Base-by-base conservation (phyloP, 75 land plant genomes). In the Isoetes taiwanensis region DNA sequence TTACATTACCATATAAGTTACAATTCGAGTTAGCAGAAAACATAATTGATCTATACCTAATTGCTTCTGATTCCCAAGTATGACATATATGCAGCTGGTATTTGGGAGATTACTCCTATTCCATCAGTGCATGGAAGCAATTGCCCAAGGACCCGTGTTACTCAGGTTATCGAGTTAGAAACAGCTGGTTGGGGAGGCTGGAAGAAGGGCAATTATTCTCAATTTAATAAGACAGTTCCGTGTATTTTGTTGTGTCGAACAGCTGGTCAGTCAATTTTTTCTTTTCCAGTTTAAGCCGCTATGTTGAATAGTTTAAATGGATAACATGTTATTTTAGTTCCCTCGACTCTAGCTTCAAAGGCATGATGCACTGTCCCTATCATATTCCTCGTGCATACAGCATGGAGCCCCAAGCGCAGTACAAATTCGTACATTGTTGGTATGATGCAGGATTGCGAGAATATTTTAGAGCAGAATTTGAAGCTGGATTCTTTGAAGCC, bases 401-500 rank as follows among this genome's bases (percentile, higher is more conserved):
- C n/a, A n/a, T n/a, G n/a, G n/a, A n/a, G n/a, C n/a, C n/a, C n/a
- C n/a, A n/a, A n/a, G n/a, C n/a, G n/a, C n/a, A n/a, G n/a, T n/a
- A n/a, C 26, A 1, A 19, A 17, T 32, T 55, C 3, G 11, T 62
- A 2, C 16, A 52, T 27, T 28, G 14, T 53, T 34, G 14, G 24
- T 27, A 16, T 58, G 31, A 27, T n/a, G n/a, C n/a, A 90, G 97
- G 94, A 48, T 52, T 90, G 28, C 80, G 80, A 66, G 97, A 86
- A 54, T 83, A 87, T 57, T 69, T 90, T 70, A 76, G 57, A 53
- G 88, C 97, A 66, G 85, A 78, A n/a, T n/a, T n/a, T n/a, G n/a
- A n/a, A n/a, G n/a, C n/a, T n/a, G n/a, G n/a, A n/a, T n/a, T n/a
- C n/a, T n/a, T n/a, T n/a, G n/a, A n/a, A n/a, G n/a, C n/a, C n/a